These are phyloP conservation scores for Colletotrichum agaves DNA, from an alignment of 2,329 filamentous ascomycete species.

Conservation along the genomic window DNA sequence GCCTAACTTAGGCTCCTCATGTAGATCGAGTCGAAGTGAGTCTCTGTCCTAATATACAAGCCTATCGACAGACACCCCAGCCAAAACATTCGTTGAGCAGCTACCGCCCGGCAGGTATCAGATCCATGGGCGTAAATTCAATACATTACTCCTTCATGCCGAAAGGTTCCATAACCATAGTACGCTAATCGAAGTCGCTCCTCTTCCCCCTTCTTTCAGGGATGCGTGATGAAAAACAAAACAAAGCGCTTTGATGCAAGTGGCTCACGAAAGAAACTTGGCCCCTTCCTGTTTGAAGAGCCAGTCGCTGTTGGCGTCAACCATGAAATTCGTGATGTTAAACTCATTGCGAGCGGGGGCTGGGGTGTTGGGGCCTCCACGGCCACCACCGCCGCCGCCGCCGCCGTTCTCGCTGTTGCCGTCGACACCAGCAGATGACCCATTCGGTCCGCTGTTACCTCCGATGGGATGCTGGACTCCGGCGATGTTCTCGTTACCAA, in stretches of 20 bases:
- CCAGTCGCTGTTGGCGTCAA: conserved; percentile 80
- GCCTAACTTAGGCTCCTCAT: no score
- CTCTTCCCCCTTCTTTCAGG: background rate
- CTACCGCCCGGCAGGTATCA: background rate
- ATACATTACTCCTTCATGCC: background rate
- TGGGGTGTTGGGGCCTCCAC: conserved; percentile 43
- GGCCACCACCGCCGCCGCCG: conserved; percentile 37
- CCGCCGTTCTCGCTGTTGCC: conserved; percentile 39
- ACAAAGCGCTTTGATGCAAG: no score
- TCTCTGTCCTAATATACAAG: conserved; percentile 10
- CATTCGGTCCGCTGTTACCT: conserved; percentile 38
- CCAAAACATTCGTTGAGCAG: background rate
- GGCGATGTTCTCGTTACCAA: conserved; percentile 51
- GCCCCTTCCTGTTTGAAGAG: conserved; percentile 67
- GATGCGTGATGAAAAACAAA: no score
- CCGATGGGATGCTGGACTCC: conserved; percentile 37
- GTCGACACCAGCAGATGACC: conserved; percentile 36
- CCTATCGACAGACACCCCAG: background rate
- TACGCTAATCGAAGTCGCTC: conserved; percentile 1
- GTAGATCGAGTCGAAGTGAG: background rate
- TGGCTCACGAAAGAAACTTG: conserved; percentile 39
- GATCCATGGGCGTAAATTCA: background rate
- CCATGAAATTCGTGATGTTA: conserved; percentile 82
- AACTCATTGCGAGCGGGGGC: conserved; percentile 67
- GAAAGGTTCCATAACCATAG: background rate